phyloP scores from a whole-genome alignment of 129 eudicot species.

The Solidago caesia region DNA sequence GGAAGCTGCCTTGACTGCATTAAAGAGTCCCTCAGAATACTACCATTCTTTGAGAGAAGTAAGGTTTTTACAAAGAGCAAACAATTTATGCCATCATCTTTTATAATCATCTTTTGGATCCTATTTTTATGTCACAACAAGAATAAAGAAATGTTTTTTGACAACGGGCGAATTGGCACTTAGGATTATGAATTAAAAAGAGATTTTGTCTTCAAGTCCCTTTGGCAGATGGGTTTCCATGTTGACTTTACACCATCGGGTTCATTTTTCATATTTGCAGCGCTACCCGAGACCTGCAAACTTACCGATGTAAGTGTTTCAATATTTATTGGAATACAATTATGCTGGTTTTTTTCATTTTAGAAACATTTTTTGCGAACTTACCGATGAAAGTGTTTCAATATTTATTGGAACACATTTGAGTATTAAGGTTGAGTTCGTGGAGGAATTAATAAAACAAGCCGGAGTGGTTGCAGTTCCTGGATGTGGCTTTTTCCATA shows the following conservation, averaged over 20 bases:
- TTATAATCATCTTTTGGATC: neutral
- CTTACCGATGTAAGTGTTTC: conserved; percentile 53
- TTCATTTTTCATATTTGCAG: conserved; percentile 73
- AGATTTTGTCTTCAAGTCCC: conserved; percentile 54
- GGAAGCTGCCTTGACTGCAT: conserved; percentile 96
- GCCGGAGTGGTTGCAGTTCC: conserved; percentile 98
- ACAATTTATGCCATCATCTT: neutral
- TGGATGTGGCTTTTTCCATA: conserved; percentile 89
- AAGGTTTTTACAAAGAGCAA: conserved; percentile 26
- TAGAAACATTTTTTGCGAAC: too few relatives aligned
- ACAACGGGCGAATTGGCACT: conserved; percentile 16
- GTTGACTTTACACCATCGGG: conserved; percentile 65
- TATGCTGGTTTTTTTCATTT: too few relatives aligned
- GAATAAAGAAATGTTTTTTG: neutral
- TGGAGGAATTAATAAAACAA: conserved; percentile 82
- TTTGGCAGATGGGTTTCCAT: conserved; percentile 66
- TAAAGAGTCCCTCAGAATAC: conserved; percentile 60
- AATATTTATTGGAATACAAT: too few relatives aligned
- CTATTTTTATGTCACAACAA: neutral
- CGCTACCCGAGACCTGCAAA: conserved; percentile 66
- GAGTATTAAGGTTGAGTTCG: conserved; percentile 59
- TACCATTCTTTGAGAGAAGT: conserved; percentile 58
- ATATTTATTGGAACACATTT: too few relatives aligned
- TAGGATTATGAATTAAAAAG: conserved; percentile 83
- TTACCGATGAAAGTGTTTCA: too few relatives aligned